Conservation (phyloP, 768 basidiomycete genomes). For the Cystobasidium onofrii region DNA sequence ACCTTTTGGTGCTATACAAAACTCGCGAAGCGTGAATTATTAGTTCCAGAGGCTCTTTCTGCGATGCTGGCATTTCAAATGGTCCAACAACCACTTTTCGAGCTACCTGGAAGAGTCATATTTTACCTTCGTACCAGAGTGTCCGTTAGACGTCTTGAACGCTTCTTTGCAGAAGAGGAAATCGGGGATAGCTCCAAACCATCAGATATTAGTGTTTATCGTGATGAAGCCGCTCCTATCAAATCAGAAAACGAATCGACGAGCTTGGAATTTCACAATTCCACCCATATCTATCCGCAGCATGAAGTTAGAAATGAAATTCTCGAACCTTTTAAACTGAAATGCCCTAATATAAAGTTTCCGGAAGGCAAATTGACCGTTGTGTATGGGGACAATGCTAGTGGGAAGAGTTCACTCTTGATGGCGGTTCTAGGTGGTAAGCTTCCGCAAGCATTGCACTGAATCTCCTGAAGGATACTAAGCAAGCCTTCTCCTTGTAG, state of each 20-base stretch:
- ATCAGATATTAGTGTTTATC: background rate
- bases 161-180: constrained; percentile 16
- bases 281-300: constrained; percentile 11
- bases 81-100: background rate
- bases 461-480: background rate
- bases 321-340: background rate
- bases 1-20: constrained; percentile 28
- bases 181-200: background rate
- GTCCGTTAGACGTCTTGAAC: constrained; percentile 7
- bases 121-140: constrained; percentile 10
- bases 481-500: background rate
- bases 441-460: background rate
- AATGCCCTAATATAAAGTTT: background rate
- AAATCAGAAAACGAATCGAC: background rate
- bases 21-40: background rate
- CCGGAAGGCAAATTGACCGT: constrained; percentile 5
- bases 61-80: constrained; percentile 7
- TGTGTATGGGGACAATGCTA: constrained; percentile 16
- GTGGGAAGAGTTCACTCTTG: constrained; percentile 23
- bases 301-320: constrained; percentile 14
- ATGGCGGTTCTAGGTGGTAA: constrained; percentile 26
- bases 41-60: constrained; percentile 9
- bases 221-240: background rate
- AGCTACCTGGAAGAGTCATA: constrained; percentile 8
- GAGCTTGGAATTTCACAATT: background rate